Conservation (phyloP, 2,329 filamentous ascomycete genomes). For the Colletotrichum godetiae region DNA sequence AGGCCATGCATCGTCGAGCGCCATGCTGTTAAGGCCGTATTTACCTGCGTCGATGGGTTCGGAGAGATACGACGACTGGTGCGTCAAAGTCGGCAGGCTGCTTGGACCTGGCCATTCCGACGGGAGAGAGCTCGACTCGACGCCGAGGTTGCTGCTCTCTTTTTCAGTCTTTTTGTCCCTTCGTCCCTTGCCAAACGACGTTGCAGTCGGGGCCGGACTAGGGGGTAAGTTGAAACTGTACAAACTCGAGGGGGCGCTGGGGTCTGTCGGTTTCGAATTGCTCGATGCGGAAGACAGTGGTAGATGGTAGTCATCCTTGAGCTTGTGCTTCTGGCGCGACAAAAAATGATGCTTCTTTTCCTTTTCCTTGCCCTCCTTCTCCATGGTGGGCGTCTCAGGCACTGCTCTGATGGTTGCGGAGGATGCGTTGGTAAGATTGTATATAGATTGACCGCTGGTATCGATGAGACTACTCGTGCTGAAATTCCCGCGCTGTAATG, state of each 20-base stretch:
- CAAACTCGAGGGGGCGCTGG: slow-evolving; percentile 78
- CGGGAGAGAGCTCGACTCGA: slow-evolving; percentile 55
- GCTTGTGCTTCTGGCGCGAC: slow-evolving; percentile 82
- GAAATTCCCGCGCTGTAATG: slow-evolving; percentile 73
- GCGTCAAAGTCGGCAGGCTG: slow-evolving; percentile 59
- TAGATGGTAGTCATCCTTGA: slow-evolving; percentile 79
- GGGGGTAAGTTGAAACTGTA: slow-evolving; percentile 83
- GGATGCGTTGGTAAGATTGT: slow-evolving; percentile 80
- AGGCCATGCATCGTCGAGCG: slow-evolving; percentile 84
- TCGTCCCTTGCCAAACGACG: slow-evolving; percentile 82
- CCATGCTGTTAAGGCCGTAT: slow-evolving; percentile 76
- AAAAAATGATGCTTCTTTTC: slow-evolving; percentile 85
- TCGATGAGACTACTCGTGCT: slow-evolving; percentile 79
- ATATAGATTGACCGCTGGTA: slow-evolving; percentile 71
- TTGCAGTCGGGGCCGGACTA: slow-evolving; percentile 74
- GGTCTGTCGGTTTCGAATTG: slow-evolving; percentile 81
- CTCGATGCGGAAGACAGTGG: slow-evolving; percentile 81
- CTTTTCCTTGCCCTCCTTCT: slow-evolving; percentile 72
- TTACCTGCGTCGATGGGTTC: slow-evolving; percentile 67
- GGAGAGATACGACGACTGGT: slow-evolving; percentile 56
- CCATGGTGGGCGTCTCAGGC: slow-evolving; percentile 57
- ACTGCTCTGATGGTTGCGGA: slow-evolving; percentile 78
- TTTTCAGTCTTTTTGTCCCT: slow-evolving; percentile 87
- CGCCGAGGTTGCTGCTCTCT: slow-evolving; percentile 62
- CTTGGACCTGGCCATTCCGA: slow-evolving; percentile 66